phyloP scores from a whole-genome alignment of 108 stramenopile species.

The Skeletonema marinoi region DNA sequence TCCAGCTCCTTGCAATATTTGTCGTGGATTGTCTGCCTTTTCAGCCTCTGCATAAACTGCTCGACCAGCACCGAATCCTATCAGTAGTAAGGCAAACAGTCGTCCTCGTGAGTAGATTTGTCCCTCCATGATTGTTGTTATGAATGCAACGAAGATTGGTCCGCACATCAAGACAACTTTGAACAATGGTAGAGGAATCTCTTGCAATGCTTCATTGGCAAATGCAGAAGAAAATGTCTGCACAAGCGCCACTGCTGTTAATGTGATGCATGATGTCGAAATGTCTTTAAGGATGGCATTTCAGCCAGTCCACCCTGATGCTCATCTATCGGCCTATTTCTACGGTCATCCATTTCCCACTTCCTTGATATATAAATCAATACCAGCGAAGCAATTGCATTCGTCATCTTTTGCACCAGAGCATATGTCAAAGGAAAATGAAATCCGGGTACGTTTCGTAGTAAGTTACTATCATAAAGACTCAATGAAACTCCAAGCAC shows the following conservation, averaged over 20 bases:
- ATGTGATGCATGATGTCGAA: conserved; percentile 15
- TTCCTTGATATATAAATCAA: conserved; percentile 19
- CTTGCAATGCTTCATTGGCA: conserved; percentile 17
- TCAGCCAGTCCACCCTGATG: conserved; percentile 1
- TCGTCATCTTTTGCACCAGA: conserved; percentile 24
- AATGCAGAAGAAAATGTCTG: conserved; percentile 27
- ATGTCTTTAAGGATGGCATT: conserved; percentile 18
- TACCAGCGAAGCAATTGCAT: conserved; percentile 25
- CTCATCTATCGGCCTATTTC: background rate
- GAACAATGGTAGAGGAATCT: conserved; percentile 24
- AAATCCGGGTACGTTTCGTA: conserved; percentile 29
- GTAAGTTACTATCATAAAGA: conserved; percentile 23
- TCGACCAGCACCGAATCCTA: conserved; percentile 19
- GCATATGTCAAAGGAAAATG: conserved; percentile 32
- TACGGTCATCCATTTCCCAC: conserved; percentile 7
- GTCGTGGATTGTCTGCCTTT: conserved; percentile 25
- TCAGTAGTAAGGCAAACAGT: conserved; percentile 14
- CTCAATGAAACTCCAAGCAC: conserved; percentile 21
- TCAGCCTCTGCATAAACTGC: conserved; percentile 33
- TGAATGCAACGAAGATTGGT: conserved; percentile 29
- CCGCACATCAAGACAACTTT: conserved; percentile 38
- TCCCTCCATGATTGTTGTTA: conserved; percentile 22
- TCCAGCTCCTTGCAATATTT: conserved; percentile 14
- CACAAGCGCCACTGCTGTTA: conserved; percentile 22
- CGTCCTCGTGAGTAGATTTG: conserved; percentile 16